Conservation (phyloP, 331 rosid species). For the Acacia concinna region DNA sequence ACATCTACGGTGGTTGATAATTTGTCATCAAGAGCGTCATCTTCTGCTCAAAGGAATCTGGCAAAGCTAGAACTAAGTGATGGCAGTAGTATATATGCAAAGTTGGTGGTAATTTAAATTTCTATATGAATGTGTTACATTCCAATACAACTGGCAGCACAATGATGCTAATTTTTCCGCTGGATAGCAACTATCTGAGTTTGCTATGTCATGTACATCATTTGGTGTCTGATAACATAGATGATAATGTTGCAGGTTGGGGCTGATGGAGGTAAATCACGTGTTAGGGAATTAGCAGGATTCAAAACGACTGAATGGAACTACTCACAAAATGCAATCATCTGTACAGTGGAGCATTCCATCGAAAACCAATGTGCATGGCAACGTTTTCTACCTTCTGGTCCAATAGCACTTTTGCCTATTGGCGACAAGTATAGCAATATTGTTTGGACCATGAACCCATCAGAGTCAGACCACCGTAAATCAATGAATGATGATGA, state of each 20-base stretch:
- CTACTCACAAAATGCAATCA: slow-evolving; percentile 88
- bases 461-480: slow-evolving; percentile 61
- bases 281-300: slow-evolving; percentile 78
- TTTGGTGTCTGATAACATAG: slow-evolving; percentile 23
- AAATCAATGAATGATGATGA: slow-evolving; percentile 56
- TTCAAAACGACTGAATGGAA: slow-evolving; percentile 90
- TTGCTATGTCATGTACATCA: slow-evolving; percentile 14
- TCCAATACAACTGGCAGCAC: slow-evolving; percentile 4
- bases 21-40: slow-evolving; percentile 36
- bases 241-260: slow-evolving; percentile 67
- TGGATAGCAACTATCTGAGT: slow-evolving; percentile 28
- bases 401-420: slow-evolving; percentile 94
- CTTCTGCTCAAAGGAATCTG: slow-evolving; percentile 44
- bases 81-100: slow-evolving; percentile 75
- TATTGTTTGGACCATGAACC: slow-evolving; percentile 96
- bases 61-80: slow-evolving; percentile 81
- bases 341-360: slow-evolving; percentile 84
- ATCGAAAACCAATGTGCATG: slow-evolving; percentile 75
- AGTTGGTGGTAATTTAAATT: slow-evolving; percentile 77
- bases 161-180: slow-evolving; percentile 11
- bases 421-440: slow-evolving; percentile 81
- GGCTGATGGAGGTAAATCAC: slow-evolving; percentile 91
- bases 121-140: slow-evolving; percentile 6
- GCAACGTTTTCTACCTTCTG: slow-evolving; percentile 92
- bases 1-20: slow-evolving; percentile 42